Percentiles rank a stretch among this genome's conserved stretches.
Evolutionary conservation across 371 early-diverging fungal species (phyloP).

Genomic region (Lichtheimia ramosa): DNA sequence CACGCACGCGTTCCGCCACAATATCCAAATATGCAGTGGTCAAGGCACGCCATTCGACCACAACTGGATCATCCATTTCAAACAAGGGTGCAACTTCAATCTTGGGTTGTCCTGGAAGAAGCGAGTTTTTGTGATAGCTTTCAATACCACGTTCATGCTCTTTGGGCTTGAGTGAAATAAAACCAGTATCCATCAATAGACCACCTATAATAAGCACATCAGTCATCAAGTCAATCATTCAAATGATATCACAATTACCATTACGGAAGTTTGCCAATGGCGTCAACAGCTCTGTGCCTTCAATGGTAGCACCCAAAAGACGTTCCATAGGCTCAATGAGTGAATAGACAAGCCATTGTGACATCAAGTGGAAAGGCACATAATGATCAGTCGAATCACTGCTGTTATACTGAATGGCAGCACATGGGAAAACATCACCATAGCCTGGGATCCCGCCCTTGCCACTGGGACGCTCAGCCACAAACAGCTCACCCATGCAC

Average conservation of each 20-base stretch:
- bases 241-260: constrained; percentile 46
- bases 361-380: constrained; percentile 87
- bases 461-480: constrained; percentile 63
- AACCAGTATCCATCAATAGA: constrained; percentile 43
- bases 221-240: too few species aligned
- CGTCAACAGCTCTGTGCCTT: constrained; percentile 73
- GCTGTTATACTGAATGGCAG: constrained; percentile 22
- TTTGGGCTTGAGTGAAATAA: constrained; percentile 33
- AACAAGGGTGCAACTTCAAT: constrained; percentile 66
- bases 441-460: constrained; percentile 53
- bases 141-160: constrained; percentile 44
- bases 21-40: constrained; percentile 84
- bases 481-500: constrained; percentile 45
- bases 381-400: constrained; percentile 31
- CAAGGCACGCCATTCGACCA: constrained; percentile 92
- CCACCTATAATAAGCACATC: constrained; percentile 26
- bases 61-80: constrained; percentile 77
- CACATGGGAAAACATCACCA: constrained; percentile 90
- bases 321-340: constrained; percentile 82
- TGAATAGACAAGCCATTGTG: constrained; percentile 95
- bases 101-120: constrained; percentile 42
- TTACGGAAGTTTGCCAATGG: constrained; percentile 92
- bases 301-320: constrained; percentile 61
- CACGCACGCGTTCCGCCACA: constrained; percentile 69
- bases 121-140: constrained; percentile 42